phyloP scores from a whole-genome alignment of 495 filamentous ascomycete genomes.

The Chaetomium cochliodes region DNA sequence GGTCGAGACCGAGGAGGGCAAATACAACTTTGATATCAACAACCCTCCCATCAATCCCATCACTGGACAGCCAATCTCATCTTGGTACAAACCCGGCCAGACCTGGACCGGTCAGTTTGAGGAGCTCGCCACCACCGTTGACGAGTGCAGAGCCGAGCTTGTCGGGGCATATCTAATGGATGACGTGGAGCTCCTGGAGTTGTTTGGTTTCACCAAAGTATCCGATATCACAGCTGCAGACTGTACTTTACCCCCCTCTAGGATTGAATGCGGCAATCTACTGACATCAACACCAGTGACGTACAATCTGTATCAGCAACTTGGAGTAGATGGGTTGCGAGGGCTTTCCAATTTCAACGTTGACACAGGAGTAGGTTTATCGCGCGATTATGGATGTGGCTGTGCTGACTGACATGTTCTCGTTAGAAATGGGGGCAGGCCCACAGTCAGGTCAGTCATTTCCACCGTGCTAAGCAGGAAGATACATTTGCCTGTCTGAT shows the following conservation, averaged over 20 bases:
- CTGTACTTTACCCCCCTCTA: constrained; percentile 24
- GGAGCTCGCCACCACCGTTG: constrained; percentile 45
- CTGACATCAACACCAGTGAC: constrained; percentile 33
- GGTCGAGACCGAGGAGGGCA: constrained; percentile 32
- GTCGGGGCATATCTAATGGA: constrained; percentile 49
- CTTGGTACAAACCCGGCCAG: constrained; percentile 50
- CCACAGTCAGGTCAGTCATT: constrained; percentile 32
- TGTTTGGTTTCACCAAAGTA: constrained; percentile 44
- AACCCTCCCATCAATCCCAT: constrained; percentile 47
- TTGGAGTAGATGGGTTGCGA: constrained; percentile 46
- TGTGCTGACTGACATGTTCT: background rate
- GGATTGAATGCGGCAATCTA: background rate
- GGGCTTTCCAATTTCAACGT: constrained; percentile 47
- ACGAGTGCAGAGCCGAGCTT: no score
- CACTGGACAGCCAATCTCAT: constrained; percentile 41
- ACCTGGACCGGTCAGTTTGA: constrained; percentile 51
- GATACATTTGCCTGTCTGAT: background rate
- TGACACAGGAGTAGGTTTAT: constrained; percentile 33
- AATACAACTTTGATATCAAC: constrained; percentile 48
- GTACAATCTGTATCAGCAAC: constrained; percentile 47
- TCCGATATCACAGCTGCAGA: constrained; percentile 39
- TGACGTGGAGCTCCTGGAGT: constrained; percentile 39
- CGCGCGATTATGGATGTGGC: background rate
- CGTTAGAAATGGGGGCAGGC: constrained; percentile 48
- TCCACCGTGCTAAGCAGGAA: background rate